These are phyloP conservation scores for Gnomoniopsis smithogilvyi DNA, from an alignment of 2,329 filamentous ascomycete genomes.

Conservation along the genomic window DNA sequence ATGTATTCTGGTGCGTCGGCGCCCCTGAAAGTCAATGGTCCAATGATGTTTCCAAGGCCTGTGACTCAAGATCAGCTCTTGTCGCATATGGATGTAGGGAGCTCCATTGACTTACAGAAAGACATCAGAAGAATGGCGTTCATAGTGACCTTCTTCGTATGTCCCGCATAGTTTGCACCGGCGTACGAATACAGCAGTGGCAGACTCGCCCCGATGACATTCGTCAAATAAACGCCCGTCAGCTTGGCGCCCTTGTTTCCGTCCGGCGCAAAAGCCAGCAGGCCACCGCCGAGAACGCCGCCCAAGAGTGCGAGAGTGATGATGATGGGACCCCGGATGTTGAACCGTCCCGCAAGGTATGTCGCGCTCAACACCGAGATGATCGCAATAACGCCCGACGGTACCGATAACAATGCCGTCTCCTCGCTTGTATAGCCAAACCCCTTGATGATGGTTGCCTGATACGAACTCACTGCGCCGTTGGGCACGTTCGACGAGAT, in stretches of 20 bases:
- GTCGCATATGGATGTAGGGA: not conserved
- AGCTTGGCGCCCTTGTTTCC: conserved; percentile 32
- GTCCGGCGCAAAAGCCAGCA: conserved; percentile 31
- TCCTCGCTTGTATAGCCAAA: conserved; percentile 20
- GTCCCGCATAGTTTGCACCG: conserved; percentile 29
- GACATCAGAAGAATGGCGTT: conserved; percentile 33
- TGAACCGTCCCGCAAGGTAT: conserved; percentile 14
- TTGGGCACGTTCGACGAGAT: conserved; percentile 20
- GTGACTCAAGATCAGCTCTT: conserved; percentile 11
- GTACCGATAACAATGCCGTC: conserved; percentile 33
- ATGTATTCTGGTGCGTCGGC: conserved; percentile 33
- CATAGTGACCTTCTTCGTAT: conserved; percentile 34
- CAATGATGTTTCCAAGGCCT: conserved; percentile 38
- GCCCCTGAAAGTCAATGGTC: conserved; percentile 34
- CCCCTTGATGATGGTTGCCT: conserved; percentile 20
- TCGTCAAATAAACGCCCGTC: conserved; percentile 36
- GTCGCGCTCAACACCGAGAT: conserved; percentile 17
- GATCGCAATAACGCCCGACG: conserved; percentile 32
- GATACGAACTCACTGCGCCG: conserved; percentile 20
- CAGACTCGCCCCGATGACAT: conserved; percentile 33
- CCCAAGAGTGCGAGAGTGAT: conserved; percentile 27
- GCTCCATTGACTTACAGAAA: conserved; percentile 26
- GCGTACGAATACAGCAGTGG: conserved; percentile 35
- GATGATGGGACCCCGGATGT: conserved; percentile 16
- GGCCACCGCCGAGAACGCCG: conserved; percentile 33